Evolutionary conservation across 495 filamentous ascomycete genomes (phyloP), one percentile per base, ranked within the genome.

Genomic region (Apiosordaria backusii): DNA sequence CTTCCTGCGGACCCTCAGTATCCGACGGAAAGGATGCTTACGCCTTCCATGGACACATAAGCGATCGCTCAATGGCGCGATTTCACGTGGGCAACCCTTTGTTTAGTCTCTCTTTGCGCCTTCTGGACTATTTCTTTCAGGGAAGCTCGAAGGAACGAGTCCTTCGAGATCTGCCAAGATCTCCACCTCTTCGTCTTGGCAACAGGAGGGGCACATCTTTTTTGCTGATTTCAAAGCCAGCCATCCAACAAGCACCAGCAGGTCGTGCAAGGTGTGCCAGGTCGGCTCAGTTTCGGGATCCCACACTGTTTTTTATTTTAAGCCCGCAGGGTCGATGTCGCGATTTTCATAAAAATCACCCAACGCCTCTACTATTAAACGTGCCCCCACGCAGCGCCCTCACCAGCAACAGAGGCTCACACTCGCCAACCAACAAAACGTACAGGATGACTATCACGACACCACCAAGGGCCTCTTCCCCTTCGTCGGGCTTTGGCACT

Each of bases 401-500:
- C 35, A 45, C 16, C 35, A 45, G 9, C 35, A 45, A 7, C 35
- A 45, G 35, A 45, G 35, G 5, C 35, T 45, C 35, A 18, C 35
- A 45, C 35, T 45, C 35, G 9, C 35, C 35, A 45, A 45, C 35
- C 35, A 45, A 45, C 35, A 45, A 45, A 13, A 45, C 35, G 5
- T 6, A 45, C 35, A 45, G 35, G 35, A 45, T 45, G 35, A 45
- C 78, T 60, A 77, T 80, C 70, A 72, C 76, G 35, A 82, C 79
- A 66, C 78, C 80, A 57, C 77, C 80, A 45, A 77, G 74, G 61
- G 76, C 75, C 24, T 75, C 77, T 21, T 75, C 78, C 65, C 78
- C 79, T 50, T 70, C 72, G 16, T 72, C 89, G 71, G 82, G 85
- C 23, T 99, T 99, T 78, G 95, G 91, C 22, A 99, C 95, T 29